Conservation (phyloP, 192 early-diverging fungal genomes). For the Haplosporangium gracile region DNA sequence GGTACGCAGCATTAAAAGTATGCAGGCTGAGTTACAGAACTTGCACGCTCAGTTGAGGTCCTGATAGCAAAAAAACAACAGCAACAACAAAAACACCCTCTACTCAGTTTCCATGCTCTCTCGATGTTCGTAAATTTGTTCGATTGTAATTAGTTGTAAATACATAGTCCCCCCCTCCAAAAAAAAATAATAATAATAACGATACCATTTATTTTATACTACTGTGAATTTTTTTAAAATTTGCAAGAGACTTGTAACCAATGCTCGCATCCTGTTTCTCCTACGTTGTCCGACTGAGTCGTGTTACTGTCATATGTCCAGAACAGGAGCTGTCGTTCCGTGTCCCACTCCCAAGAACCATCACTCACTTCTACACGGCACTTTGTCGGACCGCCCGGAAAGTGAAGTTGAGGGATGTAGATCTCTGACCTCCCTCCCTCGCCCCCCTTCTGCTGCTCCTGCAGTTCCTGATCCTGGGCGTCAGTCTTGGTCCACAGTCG, state of each 20-base stretch:
- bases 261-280: background rate
- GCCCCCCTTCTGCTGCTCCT: background rate
- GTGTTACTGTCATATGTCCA: constrained; percentile 27
- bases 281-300: background rate
- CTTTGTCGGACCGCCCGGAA: background rate
- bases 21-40: too few species aligned
- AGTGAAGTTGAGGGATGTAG: constrained; percentile 9
- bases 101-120: too few species aligned
- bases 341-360: constrained; percentile 24
- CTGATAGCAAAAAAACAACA: too few species aligned
- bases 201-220: background rate
- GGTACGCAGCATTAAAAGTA: too few species aligned
- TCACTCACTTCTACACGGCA: constrained; percentile 1
- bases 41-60: too few species aligned
- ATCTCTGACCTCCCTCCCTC: background rate
- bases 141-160: too few species aligned
- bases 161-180: too few species aligned
- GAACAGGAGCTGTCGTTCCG: constrained; percentile 12
- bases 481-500: constrained; percentile 3
- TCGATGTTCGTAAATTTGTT: too few species aligned
- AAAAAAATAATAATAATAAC: too few species aligned
- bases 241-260: background rate
- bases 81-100: too few species aligned
- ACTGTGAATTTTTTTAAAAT: background rate
- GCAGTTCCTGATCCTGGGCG: background rate